Conservation (phyloP, 768 basidiomycete genomes). For the Mycena crocata region DNA sequence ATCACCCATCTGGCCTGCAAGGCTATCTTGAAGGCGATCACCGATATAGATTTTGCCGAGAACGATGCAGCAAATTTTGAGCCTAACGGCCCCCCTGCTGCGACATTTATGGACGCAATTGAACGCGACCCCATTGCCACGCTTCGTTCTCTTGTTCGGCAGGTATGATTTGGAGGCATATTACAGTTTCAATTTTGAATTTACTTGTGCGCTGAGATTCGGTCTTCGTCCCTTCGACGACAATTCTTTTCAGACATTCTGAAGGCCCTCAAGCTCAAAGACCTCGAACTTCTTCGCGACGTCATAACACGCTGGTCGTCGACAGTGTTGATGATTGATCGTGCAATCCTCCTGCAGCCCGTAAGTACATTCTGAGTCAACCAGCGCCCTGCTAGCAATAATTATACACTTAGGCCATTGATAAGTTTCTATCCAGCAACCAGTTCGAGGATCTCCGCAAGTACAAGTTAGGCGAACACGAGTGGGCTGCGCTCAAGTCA, state of each 20-base stretch:
- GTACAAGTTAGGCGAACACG: constrained; percentile 30
- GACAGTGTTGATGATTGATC: constrained; percentile 43
- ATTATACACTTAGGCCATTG: constrained; percentile 37
- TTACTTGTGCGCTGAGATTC: constrained; percentile 30
- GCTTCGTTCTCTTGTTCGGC: constrained; percentile 37
- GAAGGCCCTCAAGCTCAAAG: constrained; percentile 8
- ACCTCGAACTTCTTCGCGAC: constrained; percentile 43
- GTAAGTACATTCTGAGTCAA: constrained; percentile 30
- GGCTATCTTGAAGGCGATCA: constrained; percentile 38
- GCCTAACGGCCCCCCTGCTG: not conserved
- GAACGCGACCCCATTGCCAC: constrained; percentile 37
- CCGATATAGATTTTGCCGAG: constrained; percentile 32
- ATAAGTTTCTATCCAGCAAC: constrained; percentile 28
- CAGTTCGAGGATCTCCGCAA: constrained; percentile 41
- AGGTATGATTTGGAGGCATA: no score
- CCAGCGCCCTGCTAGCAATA: not conserved
- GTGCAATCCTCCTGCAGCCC: constrained; percentile 37
- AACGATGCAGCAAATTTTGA: constrained; percentile 10
- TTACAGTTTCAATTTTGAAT: no score
- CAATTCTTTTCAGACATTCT: constrained; percentile 36
- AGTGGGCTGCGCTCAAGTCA: constrained; percentile 40
- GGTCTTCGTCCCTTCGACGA: constrained; percentile 40
- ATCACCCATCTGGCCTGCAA: constrained; percentile 11
- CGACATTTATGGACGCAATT: constrained; percentile 15
- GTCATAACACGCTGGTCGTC: constrained; percentile 46